phyloP scores from a whole-genome alignment of 2,329 filamentous ascomycete genomes.

The Didymella sp. region DNA sequence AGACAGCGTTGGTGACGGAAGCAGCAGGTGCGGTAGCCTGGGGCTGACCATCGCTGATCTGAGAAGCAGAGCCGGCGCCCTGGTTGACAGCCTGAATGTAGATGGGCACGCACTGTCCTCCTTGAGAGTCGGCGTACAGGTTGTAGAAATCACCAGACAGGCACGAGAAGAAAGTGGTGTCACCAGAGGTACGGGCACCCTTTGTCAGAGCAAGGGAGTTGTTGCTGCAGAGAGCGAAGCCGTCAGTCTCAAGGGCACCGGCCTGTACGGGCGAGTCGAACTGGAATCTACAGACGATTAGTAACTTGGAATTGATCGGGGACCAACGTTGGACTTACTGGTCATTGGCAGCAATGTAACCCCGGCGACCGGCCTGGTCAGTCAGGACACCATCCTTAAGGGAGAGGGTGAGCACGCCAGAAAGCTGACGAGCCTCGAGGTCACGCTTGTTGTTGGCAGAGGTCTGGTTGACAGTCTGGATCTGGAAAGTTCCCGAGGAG shows the following conservation, averaged over 20 bases:
- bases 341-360: slow-evolving; percentile 80
- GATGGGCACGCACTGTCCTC: slow-evolving; percentile 67
- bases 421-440: slow-evolving; percentile 38
- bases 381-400: slow-evolving; percentile 69
- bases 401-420: slow-evolving; percentile 63
- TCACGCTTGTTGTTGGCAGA: slow-evolving; percentile 38
- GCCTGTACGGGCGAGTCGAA: slow-evolving; percentile 61
- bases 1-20: slow-evolving; percentile 22
- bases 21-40: slow-evolving; percentile 25
- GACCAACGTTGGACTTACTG: slow-evolving; percentile 56
- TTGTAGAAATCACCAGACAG: slow-evolving; percentile 79
- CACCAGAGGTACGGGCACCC: slow-evolving; percentile 44
- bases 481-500: slow-evolving; percentile 64
- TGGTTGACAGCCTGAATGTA: slow-evolving; percentile 36
- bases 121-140: slow-evolving; percentile 75
- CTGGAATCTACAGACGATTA: slow-evolving; percentile 47
- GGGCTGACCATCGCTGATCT: slow-evolving; percentile 38
- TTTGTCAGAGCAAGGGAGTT: slow-evolving; percentile 71
- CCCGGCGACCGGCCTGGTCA: slow-evolving; percentile 71
- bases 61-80: slow-evolving; percentile 20
- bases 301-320: background rate
- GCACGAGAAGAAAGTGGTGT: slow-evolving; percentile 77
- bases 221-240: slow-evolving; percentile 76
- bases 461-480: slow-evolving; percentile 59
- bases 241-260: slow-evolving; percentile 72